These are phyloP conservation scores for Kwoniella botswanensis DNA, from an alignment of 768 basidiomycete species.

Conservation along the genomic window DNA sequence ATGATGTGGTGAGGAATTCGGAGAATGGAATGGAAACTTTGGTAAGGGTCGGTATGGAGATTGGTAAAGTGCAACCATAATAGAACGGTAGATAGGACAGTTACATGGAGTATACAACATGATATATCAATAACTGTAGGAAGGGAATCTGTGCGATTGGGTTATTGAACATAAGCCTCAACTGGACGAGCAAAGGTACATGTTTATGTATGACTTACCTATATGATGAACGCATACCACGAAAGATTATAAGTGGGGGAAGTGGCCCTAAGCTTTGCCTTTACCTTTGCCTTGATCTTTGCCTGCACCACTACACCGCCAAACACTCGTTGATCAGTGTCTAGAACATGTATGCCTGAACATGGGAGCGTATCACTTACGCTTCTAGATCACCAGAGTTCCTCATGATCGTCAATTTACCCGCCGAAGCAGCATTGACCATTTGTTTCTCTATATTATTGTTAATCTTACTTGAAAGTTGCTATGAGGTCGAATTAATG, in stretches of 20 bases:
- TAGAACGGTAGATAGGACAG: background rate
- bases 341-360: no score
- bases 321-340: background rate
- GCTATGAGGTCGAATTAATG: conserved; percentile 60
- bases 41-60: conserved; percentile 65
- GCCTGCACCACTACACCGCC: conserved; percentile 29
- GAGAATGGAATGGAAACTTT: conserved; percentile 68
- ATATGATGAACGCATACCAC: background rate
- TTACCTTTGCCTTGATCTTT: conserved; percentile 44
- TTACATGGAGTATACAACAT: conserved; percentile 12
- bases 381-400: conserved; percentile 48
- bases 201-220: background rate
- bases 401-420: conserved; percentile 92
- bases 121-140: conserved; percentile 18
- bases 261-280: conserved; percentile 27
- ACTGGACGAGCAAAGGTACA: no score
- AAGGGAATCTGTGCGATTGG: no score
- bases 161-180: no score
- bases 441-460: conserved; percentile 90
- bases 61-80: conserved; percentile 40
- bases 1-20: conserved; percentile 68
- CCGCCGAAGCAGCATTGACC: conserved; percentile 83
- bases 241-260: background rate
- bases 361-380: conserved; percentile 28
- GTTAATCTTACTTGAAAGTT: conserved; percentile 86